A percentile compares a stretch with the other conserved stretches of the same genome.
Evolutionary conservation across 768 basidiomycete genomes (phyloP).

Genomic region (Coprinopsis marcescibilis): DNA sequence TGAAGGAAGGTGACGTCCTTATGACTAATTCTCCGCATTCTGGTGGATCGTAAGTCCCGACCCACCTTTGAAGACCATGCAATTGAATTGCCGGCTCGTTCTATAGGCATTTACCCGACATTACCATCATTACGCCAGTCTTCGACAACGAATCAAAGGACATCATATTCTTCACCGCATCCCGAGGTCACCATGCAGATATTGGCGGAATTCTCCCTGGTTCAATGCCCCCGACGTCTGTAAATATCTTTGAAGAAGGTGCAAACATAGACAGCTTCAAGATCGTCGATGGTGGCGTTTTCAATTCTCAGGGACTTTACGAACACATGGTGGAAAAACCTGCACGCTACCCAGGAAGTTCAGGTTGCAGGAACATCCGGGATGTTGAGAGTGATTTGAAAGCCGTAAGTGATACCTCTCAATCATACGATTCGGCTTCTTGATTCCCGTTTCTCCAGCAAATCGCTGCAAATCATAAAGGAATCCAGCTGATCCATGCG

Average conservation of each 20-base stretch:
- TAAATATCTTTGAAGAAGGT: slow-evolving; percentile 90
- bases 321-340: slow-evolving; percentile 83
- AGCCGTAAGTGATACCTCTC: slow-evolving; percentile 48
- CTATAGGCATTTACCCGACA: slow-evolving; percentile 54
- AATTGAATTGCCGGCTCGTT: not conserved
- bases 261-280: slow-evolving; percentile 90
- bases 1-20: slow-evolving; percentile 88
- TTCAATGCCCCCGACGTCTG: slow-evolving; percentile 92
- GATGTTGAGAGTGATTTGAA: slow-evolving; percentile 92
- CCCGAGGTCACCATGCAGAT: slow-evolving; percentile 91
- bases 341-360: slow-evolving; percentile 75
- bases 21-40: slow-evolving; percentile 90
- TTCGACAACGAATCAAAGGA: slow-evolving; percentile 60
- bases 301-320: slow-evolving; percentile 67
- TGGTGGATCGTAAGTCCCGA: slow-evolving; percentile 70
- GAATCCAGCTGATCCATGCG: slow-evolving; percentile 76
- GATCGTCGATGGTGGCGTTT: slow-evolving; percentile 77
- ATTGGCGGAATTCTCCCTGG: slow-evolving; percentile 90
- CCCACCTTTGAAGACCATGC: not conserved
- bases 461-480: slow-evolving; percentile 93
- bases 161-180: slow-evolving; percentile 91
- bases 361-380: slow-evolving; percentile 79
- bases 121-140: slow-evolving; percentile 91
- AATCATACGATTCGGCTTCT: not conserved
- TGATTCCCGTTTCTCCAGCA: slow-evolving; percentile 43